Base-by-base conservation (phyloP, 305 asterid genomes). In the Fraxinus ornus region DNA sequence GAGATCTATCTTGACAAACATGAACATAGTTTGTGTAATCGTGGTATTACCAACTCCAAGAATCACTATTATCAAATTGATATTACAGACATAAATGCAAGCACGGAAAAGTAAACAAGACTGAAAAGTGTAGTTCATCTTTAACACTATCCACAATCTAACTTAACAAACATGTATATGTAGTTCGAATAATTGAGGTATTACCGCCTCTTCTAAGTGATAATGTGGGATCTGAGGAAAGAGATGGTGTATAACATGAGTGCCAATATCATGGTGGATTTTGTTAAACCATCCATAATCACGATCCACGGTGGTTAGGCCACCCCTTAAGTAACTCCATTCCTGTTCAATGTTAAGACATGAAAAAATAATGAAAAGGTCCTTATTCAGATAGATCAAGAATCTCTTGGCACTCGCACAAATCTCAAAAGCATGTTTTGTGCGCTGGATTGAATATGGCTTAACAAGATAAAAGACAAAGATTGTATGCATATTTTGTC, bases 151-250 rank as follows among this genome's bases (percentile, higher is more conserved):
- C 22, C 8, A 55, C 22, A 4, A 55, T 55, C 22, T 55, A 55
- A 55, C 24, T 55, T 15, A 55, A 52, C 62, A 52, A 52, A 52
- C 15, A 52, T 13, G 62, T 15, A 49, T 12, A 49, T 12, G 62
- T 41, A 52, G 5, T 13, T 52, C 17, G 62, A 52, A n/a, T 52
- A 60, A 62, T 5, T 9, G 4, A 62, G 4, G 28, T 22, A 62
- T 62, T 62, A 62, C 71, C 71, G 71, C 91, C 77, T 89, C 92
- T 5, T 75, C 47, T 1, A 89, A 73, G 75, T 89, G 89, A 52
- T 89, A 89, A 80, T 89, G 92, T 44, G 92, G 92, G 78, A 89
- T 89, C 78, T 89, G 92, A 39, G 92, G 92, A 39, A 89, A 89
- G 26, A 89, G 89, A 83, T 89, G 92, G 60, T 89, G 91, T 5